Evolutionary conservation across 306 rosid species (phyloP), one percentile per base, ranked within the genome.

Genomic region (Sphenostylis stenocarpa): DNA sequence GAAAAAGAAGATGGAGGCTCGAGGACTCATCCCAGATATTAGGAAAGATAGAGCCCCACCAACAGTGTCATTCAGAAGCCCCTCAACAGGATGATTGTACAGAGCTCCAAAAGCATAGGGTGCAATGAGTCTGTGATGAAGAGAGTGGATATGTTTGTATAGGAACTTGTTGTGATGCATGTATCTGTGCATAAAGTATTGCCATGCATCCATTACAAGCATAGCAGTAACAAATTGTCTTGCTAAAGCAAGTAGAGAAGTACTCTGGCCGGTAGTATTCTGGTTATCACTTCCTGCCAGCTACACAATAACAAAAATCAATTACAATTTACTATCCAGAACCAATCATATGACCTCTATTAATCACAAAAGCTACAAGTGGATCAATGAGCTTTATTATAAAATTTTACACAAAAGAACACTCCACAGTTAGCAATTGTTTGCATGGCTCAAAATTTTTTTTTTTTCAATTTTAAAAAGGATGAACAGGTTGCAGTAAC

Each of bases 161-260:
- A 95, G 79, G 85, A 92, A 90, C 91, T 92, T 95, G 82, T 91
- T 95, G 79, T 90, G 91, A 81, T 95, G 99, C 99, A 95, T 95
- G 86, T 85, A 95, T 83, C 99, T 88, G 81, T 95, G 99, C 93
- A 92, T 87, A 38, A 95, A 89, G 90, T 95, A 95, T 72, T 95
- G 99, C 97, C 97, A 95, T 9, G 99, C 90, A 81, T 95, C 99
- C 91, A 95, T 81, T 70, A 95, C 89, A 73, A 92, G 38, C 97
- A 92, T 95, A 8, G 93, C 99, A 39, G 87, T 87, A 34, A 88
- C 70, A 85, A 95, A 92, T 77, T 92, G 99, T 47, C 90, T 79
- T 24, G 84, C 91, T 74, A 76, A 51, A 49, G 61, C 88, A 12
- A 88, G 81, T 11, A 80, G 62, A 74, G 96, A 92, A 72, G 85